Percentiles rank a stretch among this genome's conserved stretches.
phyloP scores from a whole-genome alignment of 2,329 filamentous ascomycete species.

The Fusarium sublunatum region DNA sequence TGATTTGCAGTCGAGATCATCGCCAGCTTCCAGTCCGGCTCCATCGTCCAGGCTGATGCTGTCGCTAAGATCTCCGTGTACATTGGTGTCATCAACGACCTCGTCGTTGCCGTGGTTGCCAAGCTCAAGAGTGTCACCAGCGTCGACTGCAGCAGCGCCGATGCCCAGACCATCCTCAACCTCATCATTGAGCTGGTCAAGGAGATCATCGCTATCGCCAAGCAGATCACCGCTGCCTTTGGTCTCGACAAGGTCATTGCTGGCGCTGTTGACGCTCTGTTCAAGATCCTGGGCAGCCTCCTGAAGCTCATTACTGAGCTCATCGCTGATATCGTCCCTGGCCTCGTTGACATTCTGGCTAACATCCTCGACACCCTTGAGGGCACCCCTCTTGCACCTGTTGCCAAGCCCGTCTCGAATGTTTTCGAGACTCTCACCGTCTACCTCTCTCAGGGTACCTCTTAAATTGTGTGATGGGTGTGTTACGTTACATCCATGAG shows the following conservation, averaged over 20 bases:
- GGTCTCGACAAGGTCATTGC: constrained; percentile 21
- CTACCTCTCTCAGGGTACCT: constrained; percentile 15
- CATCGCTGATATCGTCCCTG: constrained; percentile 27
- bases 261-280: neutral
- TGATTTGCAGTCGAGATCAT: constrained; percentile 8
- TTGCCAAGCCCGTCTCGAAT: constrained; percentile 13
- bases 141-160: constrained; percentile 12
- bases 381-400: constrained; percentile 14
- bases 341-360: constrained; percentile 17
- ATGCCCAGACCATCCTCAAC: constrained; percentile 23
- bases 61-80: constrained; percentile 8
- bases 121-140: constrained; percentile 25
- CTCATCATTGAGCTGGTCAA: constrained; percentile 24
- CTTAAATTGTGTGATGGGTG: neutral
- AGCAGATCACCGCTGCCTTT: constrained; percentile 9
- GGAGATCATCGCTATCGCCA: constrained; percentile 15
- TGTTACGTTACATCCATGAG: neutral
- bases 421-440: constrained; percentile 8
- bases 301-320: constrained; percentile 18
- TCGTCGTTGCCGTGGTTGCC: constrained; percentile 18
- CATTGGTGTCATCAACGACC: constrained; percentile 13
- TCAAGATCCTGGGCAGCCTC: constrained; percentile 22
- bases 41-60: constrained; percentile 19
- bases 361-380: constrained; percentile 20
- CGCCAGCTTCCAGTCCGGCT: constrained; percentile 14